These are phyloP conservation scores for Catunica adiposa DNA, from an alignment of 2,329 filamentous ascomycete species.

Conservation along the genomic window DNA sequence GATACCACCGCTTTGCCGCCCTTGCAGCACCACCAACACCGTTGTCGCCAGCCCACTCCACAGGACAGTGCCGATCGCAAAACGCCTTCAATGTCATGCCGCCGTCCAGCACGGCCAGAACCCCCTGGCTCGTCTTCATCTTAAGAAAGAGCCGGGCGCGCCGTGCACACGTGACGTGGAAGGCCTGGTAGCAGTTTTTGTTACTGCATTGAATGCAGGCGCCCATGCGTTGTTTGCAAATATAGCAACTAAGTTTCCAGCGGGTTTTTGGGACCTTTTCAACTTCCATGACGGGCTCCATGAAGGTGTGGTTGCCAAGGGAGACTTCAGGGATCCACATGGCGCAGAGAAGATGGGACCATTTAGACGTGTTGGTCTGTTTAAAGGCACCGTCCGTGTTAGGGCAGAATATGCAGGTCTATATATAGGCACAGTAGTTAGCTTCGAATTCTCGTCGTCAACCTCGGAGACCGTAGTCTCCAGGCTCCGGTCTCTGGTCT, in stretches of 20 bases:
- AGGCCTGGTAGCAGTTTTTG: slow-evolving; percentile 91
- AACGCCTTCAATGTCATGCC: slow-evolving; percentile 79
- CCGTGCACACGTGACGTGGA: slow-evolving; percentile 90
- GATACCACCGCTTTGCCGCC: slow-evolving; percentile 79
- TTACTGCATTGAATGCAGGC: slow-evolving; percentile 97
- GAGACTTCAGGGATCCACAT: slow-evolving; percentile 98
- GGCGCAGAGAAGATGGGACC: slow-evolving; percentile 89
- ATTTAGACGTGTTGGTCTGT: slow-evolving; percentile 89
- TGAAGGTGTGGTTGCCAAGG: slow-evolving; percentile 87
- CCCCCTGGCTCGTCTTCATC: slow-evolving; percentile 86
- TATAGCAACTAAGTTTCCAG: slow-evolving; percentile 90
- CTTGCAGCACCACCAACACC: slow-evolving; percentile 63
- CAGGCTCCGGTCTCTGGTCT: too few relatives aligned
- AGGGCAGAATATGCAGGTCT: slow-evolving; percentile 95
- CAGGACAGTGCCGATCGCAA: slow-evolving; percentile 86
- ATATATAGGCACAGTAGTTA: slow-evolving; percentile 10
- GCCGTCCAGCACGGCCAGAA: slow-evolving; percentile 59
- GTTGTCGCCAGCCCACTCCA: slow-evolving; percentile 76
- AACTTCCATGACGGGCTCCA: slow-evolving; percentile 96
- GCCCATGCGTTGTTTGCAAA: slow-evolving; percentile 94
- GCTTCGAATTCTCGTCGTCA: background rate
- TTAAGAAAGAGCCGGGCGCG: slow-evolving; percentile 76
- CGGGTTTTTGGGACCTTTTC: slow-evolving; percentile 91
- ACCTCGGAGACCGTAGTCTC: too few relatives aligned
- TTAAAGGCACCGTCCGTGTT: slow-evolving; percentile 98